phyloP scores from a whole-genome alignment of 768 basidiomycete genomes.

The Phaffia tasmanica region DNA sequence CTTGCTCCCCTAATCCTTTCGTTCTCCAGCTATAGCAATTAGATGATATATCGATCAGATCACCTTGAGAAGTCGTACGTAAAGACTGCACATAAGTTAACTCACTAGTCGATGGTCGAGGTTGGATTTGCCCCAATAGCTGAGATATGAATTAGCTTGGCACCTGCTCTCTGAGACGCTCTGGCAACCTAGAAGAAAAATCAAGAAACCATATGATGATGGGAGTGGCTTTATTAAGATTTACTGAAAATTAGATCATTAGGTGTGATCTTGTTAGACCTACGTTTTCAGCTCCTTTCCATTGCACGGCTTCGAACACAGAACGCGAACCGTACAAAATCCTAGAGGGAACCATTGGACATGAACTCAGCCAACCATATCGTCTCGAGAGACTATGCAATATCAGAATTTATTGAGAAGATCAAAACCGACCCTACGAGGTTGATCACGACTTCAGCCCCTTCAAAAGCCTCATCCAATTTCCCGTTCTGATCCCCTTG shows the following conservation, averaged over 20 bases:
- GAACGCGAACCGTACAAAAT: constrained; percentile 50
- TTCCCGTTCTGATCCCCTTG: constrained; percentile 39
- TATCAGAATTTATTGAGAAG: background rate
- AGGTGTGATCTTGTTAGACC: constrained; percentile 39
- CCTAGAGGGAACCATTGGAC: constrained; percentile 29
- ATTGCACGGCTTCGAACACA: constrained; percentile 53
- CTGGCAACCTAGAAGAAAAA: constrained; percentile 11
- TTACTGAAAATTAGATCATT: background rate
- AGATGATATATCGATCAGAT: background rate
- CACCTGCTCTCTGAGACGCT: constrained; percentile 29
- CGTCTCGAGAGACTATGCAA: background rate
- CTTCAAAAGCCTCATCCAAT: constrained; percentile 46
- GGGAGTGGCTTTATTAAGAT: background rate
- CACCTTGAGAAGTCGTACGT: background rate
- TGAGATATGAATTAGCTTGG: constrained; percentile 56
- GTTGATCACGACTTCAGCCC: constrained; percentile 52
- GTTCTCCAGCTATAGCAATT: constrained; percentile 31
- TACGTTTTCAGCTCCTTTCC: constrained; percentile 57
- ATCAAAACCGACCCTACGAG: constrained; percentile 44
- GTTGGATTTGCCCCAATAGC: constrained; percentile 60
- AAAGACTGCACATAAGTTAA: constrained; percentile 3
- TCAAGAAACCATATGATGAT: background rate
- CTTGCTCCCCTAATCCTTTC: constrained; percentile 48
- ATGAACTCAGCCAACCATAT: background rate
- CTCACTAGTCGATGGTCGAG: constrained; percentile 51